A percentile compares a stretch with the other conserved stretches of the same genome.
Evolutionary conservation across 305 asterid species (phyloP).

Genomic region (Rubia peregrina): DNA sequence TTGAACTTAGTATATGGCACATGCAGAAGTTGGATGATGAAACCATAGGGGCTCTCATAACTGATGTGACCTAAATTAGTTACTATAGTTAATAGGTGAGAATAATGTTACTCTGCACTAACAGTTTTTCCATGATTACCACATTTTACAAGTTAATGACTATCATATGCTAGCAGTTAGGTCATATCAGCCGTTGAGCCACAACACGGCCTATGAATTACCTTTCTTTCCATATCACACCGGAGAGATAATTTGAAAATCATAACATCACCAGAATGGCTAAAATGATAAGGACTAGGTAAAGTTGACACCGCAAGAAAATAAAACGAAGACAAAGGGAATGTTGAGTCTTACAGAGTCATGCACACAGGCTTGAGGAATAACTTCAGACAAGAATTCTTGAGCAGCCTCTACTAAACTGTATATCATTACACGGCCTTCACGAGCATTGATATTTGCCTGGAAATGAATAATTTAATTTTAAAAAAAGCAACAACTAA

Average conservation of each 20-base stretch:
- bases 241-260: background rate
- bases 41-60: background rate
- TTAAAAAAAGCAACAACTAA: slow-evolving; percentile 2
- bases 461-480: slow-evolving; percentile 24
- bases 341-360: slow-evolving; percentile 46
- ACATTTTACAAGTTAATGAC: background rate
- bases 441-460: slow-evolving; percentile 95
- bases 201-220: background rate
- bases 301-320: background rate
- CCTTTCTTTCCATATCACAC: background rate
- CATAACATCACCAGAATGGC: background rate
- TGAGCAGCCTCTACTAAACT: slow-evolving; percentile 99
- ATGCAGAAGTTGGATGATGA: background rate
- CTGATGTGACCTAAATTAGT: background rate
- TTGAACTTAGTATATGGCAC: background rate
- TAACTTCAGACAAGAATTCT: slow-evolving; percentile 89
- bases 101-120: background rate
- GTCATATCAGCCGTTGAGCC: background rate
- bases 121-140: background rate
- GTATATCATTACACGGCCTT: slow-evolving; percentile 98
- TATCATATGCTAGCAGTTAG: too few relatives aligned
- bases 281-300: slow-evolving; percentile 4
- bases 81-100: background rate
- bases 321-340: background rate
- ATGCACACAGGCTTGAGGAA: slow-evolving; percentile 47